Conservation (phyloP, 163 green algal genomes). For the Chlorella variabilis region DNA sequence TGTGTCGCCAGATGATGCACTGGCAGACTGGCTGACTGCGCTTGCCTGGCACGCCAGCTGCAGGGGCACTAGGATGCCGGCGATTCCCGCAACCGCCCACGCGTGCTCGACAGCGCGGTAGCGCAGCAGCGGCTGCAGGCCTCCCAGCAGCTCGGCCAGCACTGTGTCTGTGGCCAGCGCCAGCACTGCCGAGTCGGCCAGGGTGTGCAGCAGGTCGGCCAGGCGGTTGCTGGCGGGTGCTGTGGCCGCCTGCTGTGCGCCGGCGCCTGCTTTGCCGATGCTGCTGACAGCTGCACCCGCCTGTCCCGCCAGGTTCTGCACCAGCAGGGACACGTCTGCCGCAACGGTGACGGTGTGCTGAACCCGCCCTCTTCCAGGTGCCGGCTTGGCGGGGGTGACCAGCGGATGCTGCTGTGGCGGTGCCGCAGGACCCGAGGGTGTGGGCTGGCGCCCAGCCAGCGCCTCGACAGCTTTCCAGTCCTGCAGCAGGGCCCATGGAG, state of each 20-base stretch:
- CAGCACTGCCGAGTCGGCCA: not conserved
- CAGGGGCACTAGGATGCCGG: not conserved
- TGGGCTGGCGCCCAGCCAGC: too few species aligned
- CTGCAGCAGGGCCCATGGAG: too few species aligned
- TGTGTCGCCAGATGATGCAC: too few species aligned
- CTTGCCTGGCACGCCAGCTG: constrained; percentile 6
- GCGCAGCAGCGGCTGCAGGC: constrained; percentile 14
- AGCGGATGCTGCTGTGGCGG: too few species aligned
- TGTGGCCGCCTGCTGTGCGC: too few species aligned
- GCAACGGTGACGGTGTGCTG: too few species aligned
- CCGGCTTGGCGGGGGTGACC: too few species aligned
- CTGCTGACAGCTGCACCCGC: not conserved
- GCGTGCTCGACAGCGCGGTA: not conserved
- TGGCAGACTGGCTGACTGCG: too few species aligned
- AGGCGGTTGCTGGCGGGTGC: not conserved
- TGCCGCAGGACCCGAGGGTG: too few species aligned
- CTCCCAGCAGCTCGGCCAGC: constrained; percentile 5
- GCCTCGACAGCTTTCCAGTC: too few species aligned
- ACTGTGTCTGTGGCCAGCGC: constrained; percentile 9
- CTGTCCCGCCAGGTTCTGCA: not conserved
- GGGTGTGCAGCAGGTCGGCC: not conserved
- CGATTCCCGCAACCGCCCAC: not conserved
- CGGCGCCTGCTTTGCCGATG: not conserved
- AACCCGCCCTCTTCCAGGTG: too few species aligned
- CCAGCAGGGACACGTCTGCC: not conserved